Evolutionary conservation across 305 asterid genomes (phyloP).

Genomic region (Rubia peregrina): DNA sequence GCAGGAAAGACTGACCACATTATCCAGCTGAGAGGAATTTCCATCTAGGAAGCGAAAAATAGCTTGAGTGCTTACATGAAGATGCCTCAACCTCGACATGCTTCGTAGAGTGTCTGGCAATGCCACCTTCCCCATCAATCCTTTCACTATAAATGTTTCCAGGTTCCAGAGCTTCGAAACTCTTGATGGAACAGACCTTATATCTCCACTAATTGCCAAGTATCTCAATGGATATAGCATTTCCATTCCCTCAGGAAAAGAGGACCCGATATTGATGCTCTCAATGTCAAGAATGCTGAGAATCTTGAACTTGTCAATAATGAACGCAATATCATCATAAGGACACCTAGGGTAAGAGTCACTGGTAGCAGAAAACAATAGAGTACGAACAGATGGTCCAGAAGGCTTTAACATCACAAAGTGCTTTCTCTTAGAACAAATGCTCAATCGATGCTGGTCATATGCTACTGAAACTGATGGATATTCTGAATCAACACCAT

Average conservation of each 20-base stretch:
- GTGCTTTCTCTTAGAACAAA: not conserved
- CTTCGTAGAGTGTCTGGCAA: not conserved
- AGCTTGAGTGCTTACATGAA: constrained; percentile 3
- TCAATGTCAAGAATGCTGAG: not conserved
- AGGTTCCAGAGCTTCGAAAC: constrained; percentile 44
- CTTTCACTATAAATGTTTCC: constrained; percentile 43
- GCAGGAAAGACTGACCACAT: not conserved
- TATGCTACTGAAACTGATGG: not conserved
- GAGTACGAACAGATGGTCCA: not conserved
- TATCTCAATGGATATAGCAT: constrained; percentile 39
- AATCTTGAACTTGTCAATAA: not conserved
- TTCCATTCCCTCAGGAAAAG: not conserved
- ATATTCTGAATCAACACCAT: not conserved
- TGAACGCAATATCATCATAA: not conserved
- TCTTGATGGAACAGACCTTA: constrained; percentile 19
- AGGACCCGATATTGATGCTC: constrained; percentile 29
- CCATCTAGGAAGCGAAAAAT: not conserved
- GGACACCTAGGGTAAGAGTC: not conserved
- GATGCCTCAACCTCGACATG: not conserved
- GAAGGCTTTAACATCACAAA: not conserved
- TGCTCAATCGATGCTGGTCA: not conserved
- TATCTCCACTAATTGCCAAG: constrained; percentile 20
- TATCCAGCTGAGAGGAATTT: not conserved
- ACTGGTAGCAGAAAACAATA: not conserved
- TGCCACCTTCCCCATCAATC: not conserved